These are phyloP conservation scores for Amanita subjunquillea DNA, from an alignment of 768 basidiomycete genomes.

Conservation along the genomic window DNA sequence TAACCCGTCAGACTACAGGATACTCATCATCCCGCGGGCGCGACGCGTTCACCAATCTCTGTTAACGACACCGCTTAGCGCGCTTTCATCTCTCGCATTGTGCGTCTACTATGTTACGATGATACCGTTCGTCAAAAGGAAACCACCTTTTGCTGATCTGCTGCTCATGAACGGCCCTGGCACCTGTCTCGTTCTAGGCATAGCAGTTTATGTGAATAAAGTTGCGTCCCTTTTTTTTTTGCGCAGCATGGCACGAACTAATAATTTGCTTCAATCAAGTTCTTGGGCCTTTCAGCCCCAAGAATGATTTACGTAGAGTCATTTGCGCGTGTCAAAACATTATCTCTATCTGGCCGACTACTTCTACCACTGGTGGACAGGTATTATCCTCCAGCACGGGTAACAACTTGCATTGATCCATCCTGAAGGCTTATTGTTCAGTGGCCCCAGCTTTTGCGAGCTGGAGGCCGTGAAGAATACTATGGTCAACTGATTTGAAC, in stretches of 20 bases:
- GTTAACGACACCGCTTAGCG: conserved; percentile 57
- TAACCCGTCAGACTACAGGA: conserved; percentile 22
- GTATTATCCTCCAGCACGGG: conserved; percentile 20
- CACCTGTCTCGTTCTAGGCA: conserved; percentile 75
- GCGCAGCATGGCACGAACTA: background rate
- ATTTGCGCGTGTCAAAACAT: conserved; percentile 73
- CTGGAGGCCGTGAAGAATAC: conserved; percentile 35
- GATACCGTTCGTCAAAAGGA: conserved; percentile 30
- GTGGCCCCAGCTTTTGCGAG: conserved; percentile 58
- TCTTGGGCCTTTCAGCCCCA: conserved; percentile 66
- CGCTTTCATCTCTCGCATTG: conserved; percentile 45
- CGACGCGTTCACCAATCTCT: conserved; percentile 78
- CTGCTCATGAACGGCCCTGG: conserved; percentile 93
- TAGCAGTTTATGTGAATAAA: conserved; percentile 60
- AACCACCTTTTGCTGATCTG: conserved; percentile 49
- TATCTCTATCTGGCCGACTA: conserved; percentile 81
- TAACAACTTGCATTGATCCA: background rate
- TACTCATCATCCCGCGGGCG: conserved; percentile 77
- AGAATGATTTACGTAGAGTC: conserved; percentile 84
- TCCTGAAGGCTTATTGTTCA: conserved; percentile 73
- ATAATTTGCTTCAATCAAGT: conserved; percentile 29
- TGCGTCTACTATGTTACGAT: conserved; percentile 57
- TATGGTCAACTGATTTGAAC: conserved; percentile 57
- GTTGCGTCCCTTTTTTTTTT: conserved; percentile 28
- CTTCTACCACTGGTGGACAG: conserved; percentile 76